These are phyloP conservation scores for Orbilia ellipsospora DNA, from an alignment of 2,329 filamentous ascomycete species.

Conservation along the genomic window DNA sequence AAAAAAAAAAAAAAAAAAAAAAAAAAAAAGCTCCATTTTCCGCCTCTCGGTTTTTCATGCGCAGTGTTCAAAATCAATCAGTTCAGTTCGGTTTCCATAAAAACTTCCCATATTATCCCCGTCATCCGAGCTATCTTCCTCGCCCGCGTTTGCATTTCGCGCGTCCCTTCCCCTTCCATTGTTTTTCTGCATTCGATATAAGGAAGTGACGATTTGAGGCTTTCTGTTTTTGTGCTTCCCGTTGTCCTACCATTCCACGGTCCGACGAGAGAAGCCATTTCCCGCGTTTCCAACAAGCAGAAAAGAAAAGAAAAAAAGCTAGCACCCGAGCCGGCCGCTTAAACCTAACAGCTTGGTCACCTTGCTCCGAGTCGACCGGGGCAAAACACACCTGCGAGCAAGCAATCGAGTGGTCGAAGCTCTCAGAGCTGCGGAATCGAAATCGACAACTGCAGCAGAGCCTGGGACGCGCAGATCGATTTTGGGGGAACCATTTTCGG, in stretches of 20 bases:
- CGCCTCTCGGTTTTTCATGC: slow-evolving; percentile 25
- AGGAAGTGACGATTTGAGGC: neutral
- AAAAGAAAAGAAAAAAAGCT: slow-evolving; percentile 11
- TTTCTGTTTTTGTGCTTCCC: slow-evolving; percentile 27
- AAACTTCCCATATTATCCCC: neutral
- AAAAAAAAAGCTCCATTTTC: slow-evolving; percentile 36
- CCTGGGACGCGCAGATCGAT: slow-evolving; percentile 49
- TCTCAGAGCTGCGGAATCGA: slow-evolving; percentile 16
- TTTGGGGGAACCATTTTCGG: slow-evolving; percentile 27
- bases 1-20: slow-evolving; percentile 18
- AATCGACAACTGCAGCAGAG: slow-evolving; percentile 19
- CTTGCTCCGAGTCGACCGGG: slow-evolving; percentile 46
- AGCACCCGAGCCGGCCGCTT: slow-evolving; percentile 51
- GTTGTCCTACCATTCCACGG: slow-evolving; percentile 53
- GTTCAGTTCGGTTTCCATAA: slow-evolving; percentile 6
- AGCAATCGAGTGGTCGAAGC: slow-evolving; percentile 14
- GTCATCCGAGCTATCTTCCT: slow-evolving; percentile 2
- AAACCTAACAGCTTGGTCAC: slow-evolving; percentile 43
- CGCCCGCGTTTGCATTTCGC: slow-evolving; percentile 35
- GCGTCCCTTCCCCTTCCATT: slow-evolving; percentile 16
- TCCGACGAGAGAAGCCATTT: slow-evolving; percentile 29
- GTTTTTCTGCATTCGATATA: slow-evolving; percentile 15
- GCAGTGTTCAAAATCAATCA: slow-evolving; percentile 11
- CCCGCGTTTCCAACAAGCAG: slow-evolving; percentile 51
- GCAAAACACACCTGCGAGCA: slow-evolving; percentile 4